Evolutionary conservation across 192 early-diverging fungal genomes (phyloP), one percentile per base, ranked within the genome.

Genomic region (Linnemannia hyalina): DNA sequence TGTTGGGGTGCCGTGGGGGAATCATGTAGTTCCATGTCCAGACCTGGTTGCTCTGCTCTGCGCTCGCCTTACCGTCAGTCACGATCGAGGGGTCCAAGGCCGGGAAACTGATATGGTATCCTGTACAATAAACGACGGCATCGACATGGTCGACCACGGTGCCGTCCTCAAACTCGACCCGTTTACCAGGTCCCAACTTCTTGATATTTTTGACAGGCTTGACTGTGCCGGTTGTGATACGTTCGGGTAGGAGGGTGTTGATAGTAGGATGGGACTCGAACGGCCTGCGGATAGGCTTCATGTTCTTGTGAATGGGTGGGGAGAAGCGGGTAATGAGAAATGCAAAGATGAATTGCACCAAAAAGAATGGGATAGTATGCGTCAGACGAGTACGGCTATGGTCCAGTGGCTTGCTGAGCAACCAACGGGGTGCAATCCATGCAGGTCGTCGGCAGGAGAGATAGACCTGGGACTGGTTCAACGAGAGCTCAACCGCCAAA

Each of bases 101-200:
- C 0, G 89, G 89, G 71, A 88, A 85, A 16, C 89, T 86, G 77
- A 90, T 91, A 5, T 89, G 68, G 82, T 93, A 94, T 5, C 94
- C 94, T 0, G 94, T 95, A 74, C 92, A 93, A 65, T 89, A 93
- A 35, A 94, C 84, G 6, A 95, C 82, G 26, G 73, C 68, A 82
- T 95, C 94, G 20, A 94, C 86, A 36, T 89, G 55, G 10, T 91
- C 89, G 35, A 88, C 32, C 36, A 79, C 79, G 4, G 90, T 91
- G 35, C 90, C 92, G 80, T 95, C 94, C 1, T 83, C 88, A 87
- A 95, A 94, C 76, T 89, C 74, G 41, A 93, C 88, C 9, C 73
- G 77, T 20, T 80, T 81, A n/a, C 83, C 91, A 3, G 73, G 70
- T 6, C 77, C 82, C 36, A 94, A 78, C 49, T 77, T 47, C 18